Base-by-base conservation (phyloP, 805 yeast genomes). In the Helenozyma rhizophorensis region DNA sequence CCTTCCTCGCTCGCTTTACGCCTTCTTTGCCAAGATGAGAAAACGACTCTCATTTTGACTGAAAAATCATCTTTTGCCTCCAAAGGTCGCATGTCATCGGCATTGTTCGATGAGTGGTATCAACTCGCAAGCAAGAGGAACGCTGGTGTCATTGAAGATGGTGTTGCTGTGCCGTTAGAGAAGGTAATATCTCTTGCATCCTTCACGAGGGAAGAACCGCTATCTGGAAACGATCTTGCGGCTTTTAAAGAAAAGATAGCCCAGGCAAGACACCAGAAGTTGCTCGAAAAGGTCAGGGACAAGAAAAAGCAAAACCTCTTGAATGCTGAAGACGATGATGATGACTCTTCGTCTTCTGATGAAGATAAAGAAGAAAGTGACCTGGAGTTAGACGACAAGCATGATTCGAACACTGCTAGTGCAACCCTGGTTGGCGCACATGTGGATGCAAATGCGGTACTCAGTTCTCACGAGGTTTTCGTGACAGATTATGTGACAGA, bases 21-120 rank as follows among this genome's bases (percentile, higher is more conserved):
- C 38, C 70, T 58, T 34, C 58, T 88, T 13, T 81, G 93, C 48
- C 66, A 66, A 9, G 78, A 75, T 42, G 82, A 78, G 17, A 75
- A 74, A 34, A 78, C 84, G 1, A 78, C 94, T 0, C 68, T 89
- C 1, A 62, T 93, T 1, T 53, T 93, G 34, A 87, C 96, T 0
- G 95, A 87, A 43, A 68, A 70, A 38, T 24, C 48, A 6, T 21
- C 42, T 0, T 28, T 37, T 25, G 67, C 82, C 0, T 48, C 50
- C 2, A 49, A 48, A 4, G 58, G 67, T 8, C 67, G 83, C 13
- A 50, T 77, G 6, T 77, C 74, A 14, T 58, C 68, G 16, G 63
- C 66, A 25, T 56, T 85, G 11, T 76, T 68, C 45, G 53, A 53
- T 13, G 68, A 69, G 35, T 83, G 88, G 88, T 63, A 62, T 34